Conservation (phyloP, 495 filamentous ascomycete species). For the Echria macrotheca region DNA sequence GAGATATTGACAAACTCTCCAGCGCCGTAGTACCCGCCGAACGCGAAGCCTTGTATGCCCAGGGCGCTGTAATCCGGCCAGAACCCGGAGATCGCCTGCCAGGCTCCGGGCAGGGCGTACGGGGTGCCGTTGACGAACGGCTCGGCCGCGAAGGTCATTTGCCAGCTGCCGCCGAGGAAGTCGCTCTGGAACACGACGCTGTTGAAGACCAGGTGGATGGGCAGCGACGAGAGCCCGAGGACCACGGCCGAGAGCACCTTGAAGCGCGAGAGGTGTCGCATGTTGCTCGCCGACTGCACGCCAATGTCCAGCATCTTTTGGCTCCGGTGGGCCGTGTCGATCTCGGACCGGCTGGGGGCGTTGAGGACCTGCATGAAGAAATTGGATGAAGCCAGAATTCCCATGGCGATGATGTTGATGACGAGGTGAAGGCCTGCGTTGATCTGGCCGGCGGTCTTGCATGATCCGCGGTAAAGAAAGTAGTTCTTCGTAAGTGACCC, state of each 20-base stretch:
- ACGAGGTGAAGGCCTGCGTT: conserved; percentile 5
- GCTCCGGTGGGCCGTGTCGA: conserved; percentile 1
- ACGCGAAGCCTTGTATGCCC: neutral
- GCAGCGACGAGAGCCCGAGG: neutral
- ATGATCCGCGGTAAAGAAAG: neutral
- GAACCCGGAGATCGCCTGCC: neutral
- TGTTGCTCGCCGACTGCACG: conserved; percentile 3
- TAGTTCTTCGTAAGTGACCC: neutral
- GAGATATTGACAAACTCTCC: neutral
- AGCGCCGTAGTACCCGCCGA: neutral
- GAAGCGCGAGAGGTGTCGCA: conserved; percentile 1
- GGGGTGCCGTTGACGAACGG: conserved; percentile 2
- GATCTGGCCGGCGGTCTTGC: neutral
- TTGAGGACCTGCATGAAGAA: conserved; percentile 9
- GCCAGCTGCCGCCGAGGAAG: neutral
- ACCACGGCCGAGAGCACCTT: neutral
- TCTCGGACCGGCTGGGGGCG: neutral
- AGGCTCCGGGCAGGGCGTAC: neutral
- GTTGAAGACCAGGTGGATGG: conserved; percentile 12
- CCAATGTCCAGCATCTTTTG: neutral
- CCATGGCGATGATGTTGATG: conserved; percentile 6
- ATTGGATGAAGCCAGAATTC: conserved; percentile 1
- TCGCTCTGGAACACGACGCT: conserved; percentile 6
- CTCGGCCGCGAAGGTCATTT: conserved; percentile 1
- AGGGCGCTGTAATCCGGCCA: neutral